These are phyloP conservation scores for Linum tenue DNA, from an alignment of 345 rosid species.

Conservation along the genomic window DNA sequence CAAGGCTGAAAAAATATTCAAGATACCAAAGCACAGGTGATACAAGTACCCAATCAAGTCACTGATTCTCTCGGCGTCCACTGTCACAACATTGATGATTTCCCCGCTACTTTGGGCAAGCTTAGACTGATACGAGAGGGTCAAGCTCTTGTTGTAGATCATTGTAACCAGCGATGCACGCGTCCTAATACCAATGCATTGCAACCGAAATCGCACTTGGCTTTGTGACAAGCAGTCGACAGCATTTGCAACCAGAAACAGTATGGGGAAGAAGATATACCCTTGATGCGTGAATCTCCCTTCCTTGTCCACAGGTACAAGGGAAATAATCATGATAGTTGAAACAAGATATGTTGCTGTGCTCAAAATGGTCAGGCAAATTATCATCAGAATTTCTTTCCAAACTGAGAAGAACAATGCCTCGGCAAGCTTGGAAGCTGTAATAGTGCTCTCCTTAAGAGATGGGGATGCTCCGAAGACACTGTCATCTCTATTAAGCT, in stretches of 20 bases:
- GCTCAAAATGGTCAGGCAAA: slow-evolving; percentile 24
- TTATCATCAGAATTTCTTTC: slow-evolving; percentile 39
- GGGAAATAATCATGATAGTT: slow-evolving; percentile 44
- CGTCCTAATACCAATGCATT: slow-evolving; percentile 41
- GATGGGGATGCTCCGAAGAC: slow-evolving; percentile 29
- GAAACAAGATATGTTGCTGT: slow-evolving; percentile 47
- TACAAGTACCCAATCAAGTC: slow-evolving; percentile 50
- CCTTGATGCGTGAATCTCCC: slow-evolving; percentile 43
- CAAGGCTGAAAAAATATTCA: slow-evolving; percentile 47
- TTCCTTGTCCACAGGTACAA: slow-evolving; percentile 45
- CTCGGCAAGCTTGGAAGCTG: slow-evolving; percentile 39
- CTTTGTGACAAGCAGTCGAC: slow-evolving; percentile 47
- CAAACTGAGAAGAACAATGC: slow-evolving; percentile 35
- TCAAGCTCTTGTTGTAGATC: slow-evolving; percentile 57
- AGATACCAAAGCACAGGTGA: slow-evolving; percentile 44
- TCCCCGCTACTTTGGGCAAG: slow-evolving; percentile 58
- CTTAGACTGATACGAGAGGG: slow-evolving; percentile 44
- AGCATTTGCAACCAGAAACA: slow-evolving; percentile 49
- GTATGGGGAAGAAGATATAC: slow-evolving; percentile 36
- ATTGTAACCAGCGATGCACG: slow-evolving; percentile 40
- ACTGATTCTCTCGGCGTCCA: slow-evolving; percentile 56
- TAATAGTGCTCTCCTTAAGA: slow-evolving; percentile 29
- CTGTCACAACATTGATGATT: slow-evolving; percentile 61
- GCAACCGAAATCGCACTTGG: slow-evolving; percentile 48
- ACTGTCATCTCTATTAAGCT: slow-evolving; percentile 42